Evolutionary conservation across 148 eudicot species (phyloP).

Genomic region (Euryodendron excelsum): DNA sequence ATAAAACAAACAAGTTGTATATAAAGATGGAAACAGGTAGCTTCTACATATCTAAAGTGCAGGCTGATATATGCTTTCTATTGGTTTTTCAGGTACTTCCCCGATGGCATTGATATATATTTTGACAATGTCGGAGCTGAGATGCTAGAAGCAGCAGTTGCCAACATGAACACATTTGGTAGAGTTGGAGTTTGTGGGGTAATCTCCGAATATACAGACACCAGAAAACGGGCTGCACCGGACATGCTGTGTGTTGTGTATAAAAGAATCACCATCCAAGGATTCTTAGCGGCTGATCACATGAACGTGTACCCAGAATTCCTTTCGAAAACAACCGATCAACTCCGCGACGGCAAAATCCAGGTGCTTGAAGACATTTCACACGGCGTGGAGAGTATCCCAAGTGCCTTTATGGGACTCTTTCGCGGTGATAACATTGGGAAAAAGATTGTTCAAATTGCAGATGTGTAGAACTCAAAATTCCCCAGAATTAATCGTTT

Average conservation of each 20-base stretch:
- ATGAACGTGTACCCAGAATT: constrained; percentile 27
- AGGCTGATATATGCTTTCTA: not conserved
- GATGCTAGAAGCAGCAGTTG: constrained; percentile 60
- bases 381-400: constrained; percentile 41
- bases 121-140: constrained; percentile 51
- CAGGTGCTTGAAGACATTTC: constrained; percentile 43
- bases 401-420: constrained; percentile 41
- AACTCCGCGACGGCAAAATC: constrained; percentile 33
- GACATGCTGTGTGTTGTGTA: constrained; percentile 46
- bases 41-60: not conserved
- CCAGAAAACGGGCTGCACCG: constrained; percentile 28
- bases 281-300: constrained; percentile 36
- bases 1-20: too few relatives aligned
- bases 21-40: too few relatives aligned
- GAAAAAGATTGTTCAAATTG: constrained; percentile 45
- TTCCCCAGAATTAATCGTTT: too few relatives aligned
- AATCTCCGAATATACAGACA: constrained; percentile 47
- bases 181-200: constrained; percentile 54
- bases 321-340: constrained; percentile 26
- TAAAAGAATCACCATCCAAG: constrained; percentile 47
- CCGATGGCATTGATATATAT: constrained; percentile 63
- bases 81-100: constrained; percentile 41
- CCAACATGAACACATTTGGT: constrained; percentile 56
- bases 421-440: constrained; percentile 47
- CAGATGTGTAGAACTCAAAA: constrained; percentile 22